A percentile compares a stretch with the other conserved stretches of the same genome.
These are phyloP conservation scores for Cucurbita pepo DNA, from an alignment of 306 rosid species.

Conservation along the genomic window DNA sequence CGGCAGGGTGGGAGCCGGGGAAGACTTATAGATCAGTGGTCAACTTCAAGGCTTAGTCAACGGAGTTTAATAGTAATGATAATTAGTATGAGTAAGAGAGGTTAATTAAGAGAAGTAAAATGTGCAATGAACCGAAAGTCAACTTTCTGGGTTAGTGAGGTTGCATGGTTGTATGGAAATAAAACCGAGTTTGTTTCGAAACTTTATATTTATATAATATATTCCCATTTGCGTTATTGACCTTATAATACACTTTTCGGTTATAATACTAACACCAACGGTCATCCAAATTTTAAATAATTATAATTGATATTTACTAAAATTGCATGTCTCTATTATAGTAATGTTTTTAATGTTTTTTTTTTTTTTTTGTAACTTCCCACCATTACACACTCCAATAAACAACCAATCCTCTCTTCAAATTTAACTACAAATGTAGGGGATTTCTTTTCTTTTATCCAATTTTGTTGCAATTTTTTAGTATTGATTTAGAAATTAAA, in stretches of 20 bases:
- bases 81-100: not conserved
- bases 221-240: not conserved
- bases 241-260: not conserved
- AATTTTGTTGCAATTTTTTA: too few species aligned
- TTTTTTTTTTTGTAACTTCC: too few species aligned
- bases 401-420: too few species aligned
- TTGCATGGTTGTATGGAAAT: not conserved
- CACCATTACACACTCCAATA: too few species aligned
- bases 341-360: too few species aligned
- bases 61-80: not conserved
- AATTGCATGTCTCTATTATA: too few species aligned
- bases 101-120: not conserved
- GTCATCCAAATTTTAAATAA: too few species aligned
- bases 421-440: too few species aligned
- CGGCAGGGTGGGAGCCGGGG: conserved; percentile 52
- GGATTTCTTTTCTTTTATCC: too few species aligned
- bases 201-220: not conserved
- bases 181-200: not conserved
- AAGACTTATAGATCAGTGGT: conserved; percentile 43
- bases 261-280: not conserved
- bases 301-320: too few species aligned
- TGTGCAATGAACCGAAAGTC: not conserved
- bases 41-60: conserved; percentile 18
- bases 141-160: not conserved
- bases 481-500: too few species aligned